Conservation (phyloP, 257 asterid species). For the Penstemon barbatus region DNA sequence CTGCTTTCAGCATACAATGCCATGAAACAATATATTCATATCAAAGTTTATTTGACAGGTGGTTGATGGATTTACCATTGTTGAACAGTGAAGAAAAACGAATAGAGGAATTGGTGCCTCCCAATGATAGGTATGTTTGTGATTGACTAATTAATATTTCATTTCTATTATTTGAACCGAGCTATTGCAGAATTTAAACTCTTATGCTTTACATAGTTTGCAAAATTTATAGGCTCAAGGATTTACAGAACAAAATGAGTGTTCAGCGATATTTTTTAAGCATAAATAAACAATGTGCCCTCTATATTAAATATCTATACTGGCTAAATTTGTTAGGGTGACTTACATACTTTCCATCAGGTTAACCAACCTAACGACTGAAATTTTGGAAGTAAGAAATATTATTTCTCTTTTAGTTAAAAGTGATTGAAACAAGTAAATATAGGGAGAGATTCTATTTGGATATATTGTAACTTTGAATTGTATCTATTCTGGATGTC, state of each 20-base stretch:
- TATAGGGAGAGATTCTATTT: neutral
- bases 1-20: neutral
- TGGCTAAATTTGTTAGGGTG: constrained; percentile 1
- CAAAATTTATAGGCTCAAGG: neutral
- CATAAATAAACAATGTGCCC: neutral
- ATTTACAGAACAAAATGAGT: neutral
- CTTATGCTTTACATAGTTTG: neutral
- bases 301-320: neutral
- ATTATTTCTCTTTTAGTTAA: neutral
- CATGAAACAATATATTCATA: neutral
- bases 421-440: no score
- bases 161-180: neutral
- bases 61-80: constrained; percentile 72
- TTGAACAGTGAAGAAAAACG: constrained; percentile 42
- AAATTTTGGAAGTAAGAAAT: neutral
- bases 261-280: neutral
- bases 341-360: neutral
- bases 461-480: neutral
- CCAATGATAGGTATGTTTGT: constrained; percentile 46
- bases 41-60: constrained; percentile 40
- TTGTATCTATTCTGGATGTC: neutral
- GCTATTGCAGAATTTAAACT: constrained; percentile 4
- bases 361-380: neutral
- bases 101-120: constrained; percentile 44
- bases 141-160: neutral